Evolutionary conservation across 352 stramenopile genomes (phyloP).

Genomic region (Pythium phragmitis): DNA sequence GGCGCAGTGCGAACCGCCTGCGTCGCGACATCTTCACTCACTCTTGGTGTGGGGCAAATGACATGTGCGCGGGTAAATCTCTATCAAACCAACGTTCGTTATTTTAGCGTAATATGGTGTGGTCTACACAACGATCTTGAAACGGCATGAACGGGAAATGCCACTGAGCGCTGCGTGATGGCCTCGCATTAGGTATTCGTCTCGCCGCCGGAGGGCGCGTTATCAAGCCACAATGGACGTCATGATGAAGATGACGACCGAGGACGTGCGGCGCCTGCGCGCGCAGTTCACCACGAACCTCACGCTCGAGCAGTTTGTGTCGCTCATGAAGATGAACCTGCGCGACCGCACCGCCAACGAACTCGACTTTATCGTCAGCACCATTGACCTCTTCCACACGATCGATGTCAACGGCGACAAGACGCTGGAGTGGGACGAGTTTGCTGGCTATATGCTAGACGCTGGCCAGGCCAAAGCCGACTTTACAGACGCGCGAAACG

Average conservation of each 20-base stretch:
- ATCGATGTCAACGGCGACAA: slow-evolving; percentile 90
- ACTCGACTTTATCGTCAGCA: slow-evolving; percentile 79
- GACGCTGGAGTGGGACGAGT: slow-evolving; percentile 89
- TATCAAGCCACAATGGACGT: slow-evolving; percentile 55
- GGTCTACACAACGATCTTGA: slow-evolving; percentile 23
- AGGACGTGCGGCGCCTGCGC: slow-evolving; percentile 62
- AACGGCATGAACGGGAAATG: slow-evolving; percentile 16
- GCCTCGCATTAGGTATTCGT: neutral
- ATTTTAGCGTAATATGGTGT: slow-evolving; percentile 10
- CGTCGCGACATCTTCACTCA: slow-evolving; percentile 23
- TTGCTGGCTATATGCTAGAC: slow-evolving; percentile 86
- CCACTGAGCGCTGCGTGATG: neutral
- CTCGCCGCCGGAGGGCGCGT: neutral
- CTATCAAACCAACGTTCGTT: slow-evolving; percentile 27
- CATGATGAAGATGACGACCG: slow-evolving; percentile 87
- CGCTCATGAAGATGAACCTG: slow-evolving; percentile 66
- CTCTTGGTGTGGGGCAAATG: neutral
- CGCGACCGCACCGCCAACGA: slow-evolving; percentile 49
- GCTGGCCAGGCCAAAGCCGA: slow-evolving; percentile 57
- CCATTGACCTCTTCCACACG: slow-evolving; percentile 88
- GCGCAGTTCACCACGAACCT: slow-evolving; percentile 51
- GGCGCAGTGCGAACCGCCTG: slow-evolving; percentile 22
- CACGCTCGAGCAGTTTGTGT: slow-evolving; percentile 65
- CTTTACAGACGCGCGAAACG: slow-evolving; percentile 20
- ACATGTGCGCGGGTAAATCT: neutral